Percentiles rank a stretch among this genome's conserved stretches.
phyloP scores from a whole-genome alignment of 371 early-diverging fungal genomes.

The Circinella minor region DNA sequence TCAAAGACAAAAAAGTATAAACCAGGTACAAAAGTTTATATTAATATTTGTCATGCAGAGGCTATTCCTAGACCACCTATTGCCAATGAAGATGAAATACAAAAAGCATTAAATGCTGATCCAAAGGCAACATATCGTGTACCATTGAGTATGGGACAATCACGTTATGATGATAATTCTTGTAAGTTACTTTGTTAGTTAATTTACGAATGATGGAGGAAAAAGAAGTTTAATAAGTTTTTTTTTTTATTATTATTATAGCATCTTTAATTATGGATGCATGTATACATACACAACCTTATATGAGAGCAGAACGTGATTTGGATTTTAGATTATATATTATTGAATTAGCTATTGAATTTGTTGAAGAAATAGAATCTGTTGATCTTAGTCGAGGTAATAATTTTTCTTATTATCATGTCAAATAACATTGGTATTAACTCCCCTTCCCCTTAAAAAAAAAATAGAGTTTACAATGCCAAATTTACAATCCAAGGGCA shows the following conservation, averaged over 20 bases:
- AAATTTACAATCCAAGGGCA: slow-evolving; percentile 60
- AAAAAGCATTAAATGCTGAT: slow-evolving; percentile 64
- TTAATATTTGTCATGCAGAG: slow-evolving; percentile 72
- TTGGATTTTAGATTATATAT: slow-evolving; percentile 68
- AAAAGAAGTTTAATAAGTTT: background rate
- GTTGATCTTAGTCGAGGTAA: slow-evolving; percentile 57
- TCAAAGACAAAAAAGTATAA: slow-evolving; percentile 21
- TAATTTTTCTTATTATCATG: background rate
- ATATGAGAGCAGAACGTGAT: slow-evolving; percentile 55
- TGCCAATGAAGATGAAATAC: slow-evolving; percentile 65
- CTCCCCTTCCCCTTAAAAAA: too few relatives aligned
- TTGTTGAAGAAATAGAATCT: slow-evolving; percentile 63
- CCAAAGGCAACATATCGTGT: slow-evolving; percentile 66
- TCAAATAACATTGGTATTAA: too few relatives aligned
- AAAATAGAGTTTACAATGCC: slow-evolving; percentile 70
- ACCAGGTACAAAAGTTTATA: slow-evolving; percentile 53
- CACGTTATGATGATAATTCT: slow-evolving; percentile 24
- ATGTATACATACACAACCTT: slow-evolving; percentile 68
- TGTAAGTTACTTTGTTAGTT: slow-evolving; percentile 5
- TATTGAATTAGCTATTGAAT: slow-evolving; percentile 68
- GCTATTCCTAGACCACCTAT: slow-evolving; percentile 64
- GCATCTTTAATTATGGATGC: slow-evolving; percentile 61
- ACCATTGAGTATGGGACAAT: slow-evolving; percentile 65
- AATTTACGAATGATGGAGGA: too few relatives aligned
- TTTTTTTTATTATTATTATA: background rate